A percentile compares a stretch with the other conserved stretches of the same genome.
These are phyloP conservation scores for Hyphopichia wangnamkhiaoensis DNA, from an alignment of 1,139 yeast species.

Conservation along the genomic window DNA sequence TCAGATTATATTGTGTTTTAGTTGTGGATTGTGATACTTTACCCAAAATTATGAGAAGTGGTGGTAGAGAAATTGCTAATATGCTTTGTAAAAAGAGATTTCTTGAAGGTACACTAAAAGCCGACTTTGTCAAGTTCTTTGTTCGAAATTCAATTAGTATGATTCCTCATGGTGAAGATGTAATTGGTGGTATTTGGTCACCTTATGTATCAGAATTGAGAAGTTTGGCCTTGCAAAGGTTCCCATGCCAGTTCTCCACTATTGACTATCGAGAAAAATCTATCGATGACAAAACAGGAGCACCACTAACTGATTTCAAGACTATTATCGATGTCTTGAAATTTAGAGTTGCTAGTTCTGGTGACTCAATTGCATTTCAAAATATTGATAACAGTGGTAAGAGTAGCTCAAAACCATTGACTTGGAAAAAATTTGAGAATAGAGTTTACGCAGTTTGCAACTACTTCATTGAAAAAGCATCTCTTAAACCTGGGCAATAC, in stretches of 20 bases:
- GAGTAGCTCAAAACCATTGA: conserved; percentile 54
- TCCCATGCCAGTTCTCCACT: conserved; percentile 62
- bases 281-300: conserved; percentile 75
- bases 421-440: conserved; percentile 85
- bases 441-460: conserved; percentile 73
- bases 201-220: conserved; percentile 64
- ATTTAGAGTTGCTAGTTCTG: conserved; percentile 72
- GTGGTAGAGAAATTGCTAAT: conserved; percentile 89
- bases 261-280: conserved; percentile 77
- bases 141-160: conserved; percentile 65
- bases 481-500: conserved; percentile 64
- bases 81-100: conserved; percentile 86
- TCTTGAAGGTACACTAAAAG: conserved; percentile 70
- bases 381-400: conserved; percentile 57
- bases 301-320: conserved; percentile 70
- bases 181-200: conserved; percentile 85
- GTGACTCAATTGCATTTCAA: conserved; percentile 82
- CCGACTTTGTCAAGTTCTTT: conserved; percentile 81
- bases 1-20: conserved; percentile 78
- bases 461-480: conserved; percentile 52
- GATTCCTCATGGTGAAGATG: conserved; percentile 77
- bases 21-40: conserved; percentile 80
- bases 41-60: conserved; percentile 82
- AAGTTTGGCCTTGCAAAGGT: conserved; percentile 43
- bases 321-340: conserved; percentile 74